phyloP scores from a whole-genome alignment of 1,139 yeast species.

The Protomyces inouyei region DNA sequence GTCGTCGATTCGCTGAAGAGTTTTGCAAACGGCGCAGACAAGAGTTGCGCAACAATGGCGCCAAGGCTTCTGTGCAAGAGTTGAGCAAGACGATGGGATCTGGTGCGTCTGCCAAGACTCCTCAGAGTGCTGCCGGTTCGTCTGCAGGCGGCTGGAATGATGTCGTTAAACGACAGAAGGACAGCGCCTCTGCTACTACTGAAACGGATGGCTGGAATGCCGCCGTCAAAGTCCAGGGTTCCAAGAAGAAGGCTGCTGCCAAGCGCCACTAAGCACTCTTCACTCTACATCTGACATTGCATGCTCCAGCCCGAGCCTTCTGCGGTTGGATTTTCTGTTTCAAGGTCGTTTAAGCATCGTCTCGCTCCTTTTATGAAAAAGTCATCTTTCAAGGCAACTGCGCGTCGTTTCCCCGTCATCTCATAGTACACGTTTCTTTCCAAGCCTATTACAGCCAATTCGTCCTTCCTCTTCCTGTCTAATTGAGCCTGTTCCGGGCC shows the following conservation, averaged over 20 bases:
- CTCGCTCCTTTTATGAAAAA: too few relatives aligned
- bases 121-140: constrained; percentile 36
- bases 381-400: too few relatives aligned
- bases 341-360: too few relatives aligned
- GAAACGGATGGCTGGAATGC: constrained; percentile 1
- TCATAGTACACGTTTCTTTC: too few relatives aligned
- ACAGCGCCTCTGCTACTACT: neutral
- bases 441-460: neutral
- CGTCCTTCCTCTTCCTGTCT: neutral
- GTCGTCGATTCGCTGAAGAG: constrained; percentile 87
- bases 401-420: too few relatives aligned
- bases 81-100: constrained; percentile 57
- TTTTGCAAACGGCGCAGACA: constrained; percentile 69
- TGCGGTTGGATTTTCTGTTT: too few relatives aligned
- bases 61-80: constrained; percentile 37
- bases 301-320: too few relatives aligned
- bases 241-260: neutral
- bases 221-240: neutral
- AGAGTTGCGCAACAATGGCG: constrained; percentile 16
- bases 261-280: neutral
- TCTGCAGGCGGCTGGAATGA: constrained; percentile 44
- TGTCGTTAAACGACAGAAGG: constrained; percentile 29
- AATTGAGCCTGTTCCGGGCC: neutral
- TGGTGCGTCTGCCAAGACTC: constrained; percentile 49
- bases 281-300: too few relatives aligned